Evolutionary conservation across 1,139 yeast species (phyloP).

Genomic region (Nakaseomyces kungkrabaensis): DNA sequence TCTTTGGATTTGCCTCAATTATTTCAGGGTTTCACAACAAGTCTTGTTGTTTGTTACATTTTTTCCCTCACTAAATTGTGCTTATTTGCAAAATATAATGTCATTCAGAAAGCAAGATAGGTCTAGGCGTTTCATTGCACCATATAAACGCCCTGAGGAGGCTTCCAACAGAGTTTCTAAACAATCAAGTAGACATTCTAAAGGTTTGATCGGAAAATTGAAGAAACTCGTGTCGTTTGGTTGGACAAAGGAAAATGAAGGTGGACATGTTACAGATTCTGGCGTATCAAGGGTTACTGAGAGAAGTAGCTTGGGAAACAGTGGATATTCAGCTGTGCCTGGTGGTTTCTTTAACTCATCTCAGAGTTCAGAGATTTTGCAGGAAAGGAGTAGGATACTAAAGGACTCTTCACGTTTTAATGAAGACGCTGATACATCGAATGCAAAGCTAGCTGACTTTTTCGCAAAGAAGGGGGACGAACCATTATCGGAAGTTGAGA

Average conservation of each 20-base stretch:
- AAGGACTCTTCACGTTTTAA: conserved; percentile 1
- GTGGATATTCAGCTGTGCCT: conserved; percentile 1
- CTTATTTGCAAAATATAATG: background rate
- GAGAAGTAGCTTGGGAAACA: background rate
- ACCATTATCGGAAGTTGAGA: conserved; percentile 67
- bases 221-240: background rate
- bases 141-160: background rate
- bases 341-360: conserved; percentile 1
- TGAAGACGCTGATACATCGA: conserved; percentile 12
- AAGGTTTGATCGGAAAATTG: background rate
- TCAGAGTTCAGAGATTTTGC: background rate
- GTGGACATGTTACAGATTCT: background rate
- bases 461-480: conserved; percentile 66
- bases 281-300: background rate
- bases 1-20: no score
- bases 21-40: no score
- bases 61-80: background rate
- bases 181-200: background rate
- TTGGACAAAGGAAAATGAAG: background rate
- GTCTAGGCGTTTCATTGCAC: background rate
- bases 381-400: conserved; percentile 2
- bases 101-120: background rate
- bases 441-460: conserved; percentile 51
- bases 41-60: background rate
- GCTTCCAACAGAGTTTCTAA: background rate